These are phyloP conservation scores for Lepidium didymum DNA, from an alignment of 345 rosid species.

Conservation along the genomic window DNA sequence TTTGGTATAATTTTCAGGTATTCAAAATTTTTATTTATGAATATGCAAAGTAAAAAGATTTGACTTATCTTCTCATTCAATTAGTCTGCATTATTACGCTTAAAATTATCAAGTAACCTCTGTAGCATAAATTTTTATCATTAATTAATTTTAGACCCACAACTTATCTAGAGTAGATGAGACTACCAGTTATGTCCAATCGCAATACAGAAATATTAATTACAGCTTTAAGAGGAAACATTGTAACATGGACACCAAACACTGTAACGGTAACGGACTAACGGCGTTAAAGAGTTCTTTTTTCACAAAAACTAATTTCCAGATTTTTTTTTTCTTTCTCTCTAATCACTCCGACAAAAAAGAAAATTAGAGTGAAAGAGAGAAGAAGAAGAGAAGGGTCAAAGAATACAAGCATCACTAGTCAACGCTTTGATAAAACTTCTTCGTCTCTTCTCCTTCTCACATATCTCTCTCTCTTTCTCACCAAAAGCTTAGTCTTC, in stretches of 20 bases:
- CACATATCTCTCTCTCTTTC: constrained; percentile 17
- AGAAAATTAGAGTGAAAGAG: neutral
- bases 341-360: neutral
- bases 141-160: too few species aligned
- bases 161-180: too few species aligned
- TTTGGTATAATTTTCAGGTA: too few species aligned
- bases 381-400: constrained; percentile 38
- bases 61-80: too few species aligned
- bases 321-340: neutral
- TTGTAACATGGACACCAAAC: neutral
- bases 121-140: too few species aligned
- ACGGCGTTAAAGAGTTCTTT: constrained; percentile 42
- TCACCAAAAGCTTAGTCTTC: neutral
- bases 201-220: neutral
- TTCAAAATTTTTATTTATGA: too few species aligned
- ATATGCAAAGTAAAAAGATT: too few species aligned
- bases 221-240: neutral
- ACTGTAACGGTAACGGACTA: constrained; percentile 40
- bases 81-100: too few species aligned
- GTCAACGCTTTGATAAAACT: constrained; percentile 56
- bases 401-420: constrained; percentile 35
- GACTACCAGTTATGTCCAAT: too few species aligned
- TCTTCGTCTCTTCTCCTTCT: constrained; percentile 12
- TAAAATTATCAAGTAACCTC: too few species aligned
- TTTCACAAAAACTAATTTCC: neutral